Base-by-base conservation (phyloP, 2,329 filamentous ascomycete genomes). In the Colletotrichum sansevieriae region DNA sequence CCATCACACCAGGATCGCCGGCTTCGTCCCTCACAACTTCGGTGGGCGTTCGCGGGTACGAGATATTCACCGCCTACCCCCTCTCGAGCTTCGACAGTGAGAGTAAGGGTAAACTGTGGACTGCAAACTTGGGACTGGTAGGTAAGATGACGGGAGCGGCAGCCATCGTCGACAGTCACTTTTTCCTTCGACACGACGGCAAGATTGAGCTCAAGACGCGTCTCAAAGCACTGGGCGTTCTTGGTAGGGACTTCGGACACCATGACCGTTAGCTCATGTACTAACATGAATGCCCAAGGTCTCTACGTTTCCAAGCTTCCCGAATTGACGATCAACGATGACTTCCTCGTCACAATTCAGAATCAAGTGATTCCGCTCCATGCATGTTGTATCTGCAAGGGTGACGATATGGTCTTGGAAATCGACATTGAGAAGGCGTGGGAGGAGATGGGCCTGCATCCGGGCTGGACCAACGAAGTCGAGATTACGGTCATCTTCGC, bases 121-220 rank as follows among this genome's bases (percentile, higher is more conserved):
- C 95, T 2, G 90, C 93, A 0, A 90, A 91, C 18, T 79, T 98
- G 1, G 95, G 95, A 0, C 82, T 98, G 2, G 72, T 97, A 3
- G 92, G 88, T 2, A 97, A 98, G 79, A 97, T 98, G 92, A 94
- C 94, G 0, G 95, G 94, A 0, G 89, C 91, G 1, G 94, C 93
- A 1, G 94, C 94, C 0, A 85, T 97, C 8, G 82, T 91, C 1
- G 84, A 83, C 43, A 90, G 83, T n/a, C 84, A 87, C 33, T 85
- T 90, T 51, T 85, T 85, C 39, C 76, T 90, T 49, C 74, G 74
- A 4, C 76, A 72, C 8, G 90, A 88, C 65, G 89, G 89, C 0
- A 82, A 88, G 15, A 80, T 96, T 20, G 79, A 88, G 8, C 80
- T 97, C 12, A 88, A 89, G 73, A 88, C 91, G 1, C 87, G 85